phyloP scores from a whole-genome alignment of 768 basidiomycete genomes.

The Leccinum barrowsii region DNA sequence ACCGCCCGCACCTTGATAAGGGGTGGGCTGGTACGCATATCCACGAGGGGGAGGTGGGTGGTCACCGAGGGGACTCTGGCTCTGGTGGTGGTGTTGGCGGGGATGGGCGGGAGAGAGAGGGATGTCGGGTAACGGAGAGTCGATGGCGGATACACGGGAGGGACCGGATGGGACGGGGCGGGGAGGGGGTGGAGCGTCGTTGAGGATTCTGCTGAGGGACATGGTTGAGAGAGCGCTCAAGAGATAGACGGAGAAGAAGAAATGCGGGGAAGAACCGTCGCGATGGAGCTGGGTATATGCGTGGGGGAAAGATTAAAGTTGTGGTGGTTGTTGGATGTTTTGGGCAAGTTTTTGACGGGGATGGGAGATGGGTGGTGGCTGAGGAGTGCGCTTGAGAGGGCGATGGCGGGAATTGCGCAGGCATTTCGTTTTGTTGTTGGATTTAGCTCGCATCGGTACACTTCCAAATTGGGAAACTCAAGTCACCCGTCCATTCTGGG shows the following conservation, averaged over 20 bases:
- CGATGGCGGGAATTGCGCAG: constrained; percentile 33
- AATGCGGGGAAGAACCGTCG: not conserved
- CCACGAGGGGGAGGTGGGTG: constrained; percentile 33
- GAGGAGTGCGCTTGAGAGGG: constrained; percentile 16
- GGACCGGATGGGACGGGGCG: constrained; percentile 27
- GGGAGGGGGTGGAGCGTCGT: constrained; percentile 57
- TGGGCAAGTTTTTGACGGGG: not conserved
- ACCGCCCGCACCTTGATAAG: constrained; percentile 37
- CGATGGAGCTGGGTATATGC: not conserved
- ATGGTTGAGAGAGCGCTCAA: constrained; percentile 36
- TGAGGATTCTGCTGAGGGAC: constrained; percentile 79
- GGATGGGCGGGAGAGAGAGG: constrained; percentile 19
- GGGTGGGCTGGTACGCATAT: constrained; percentile 35
- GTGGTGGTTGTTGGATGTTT: not conserved
- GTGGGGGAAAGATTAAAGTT: not conserved
- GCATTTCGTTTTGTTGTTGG: constrained; percentile 36
- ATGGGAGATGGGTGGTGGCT: constrained; percentile 12
- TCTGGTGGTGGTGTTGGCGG: constrained; percentile 28
- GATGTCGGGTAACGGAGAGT: constrained; percentile 4
- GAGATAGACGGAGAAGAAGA: not conserved
- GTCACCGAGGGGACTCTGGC: constrained; percentile 26
- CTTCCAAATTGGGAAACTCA: constrained; percentile 30
- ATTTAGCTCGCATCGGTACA: constrained; percentile 34
- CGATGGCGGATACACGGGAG: constrained; percentile 20
- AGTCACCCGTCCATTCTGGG: constrained; percentile 25